Evolutionary conservation across 176 grass and related monocot genomes (phyloP).

Genomic region (Melocanna baccifera): DNA sequence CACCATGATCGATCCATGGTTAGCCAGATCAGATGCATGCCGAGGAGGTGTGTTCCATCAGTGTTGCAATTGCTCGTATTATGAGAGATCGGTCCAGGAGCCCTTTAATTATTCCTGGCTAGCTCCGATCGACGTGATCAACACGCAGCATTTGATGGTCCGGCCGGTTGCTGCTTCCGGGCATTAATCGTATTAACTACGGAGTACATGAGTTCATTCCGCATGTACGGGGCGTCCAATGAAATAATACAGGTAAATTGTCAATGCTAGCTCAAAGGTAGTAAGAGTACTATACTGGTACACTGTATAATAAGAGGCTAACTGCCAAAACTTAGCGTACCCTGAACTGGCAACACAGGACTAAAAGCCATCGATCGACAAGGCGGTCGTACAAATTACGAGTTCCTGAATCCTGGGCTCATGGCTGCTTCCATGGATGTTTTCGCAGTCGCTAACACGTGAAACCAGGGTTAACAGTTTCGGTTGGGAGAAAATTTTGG

Average conservation of each 20-base stretch:
- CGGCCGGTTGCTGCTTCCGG: no score
- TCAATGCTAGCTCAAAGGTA: neutral
- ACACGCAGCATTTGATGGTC: neutral
- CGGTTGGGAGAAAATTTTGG: no score
- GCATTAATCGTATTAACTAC: no score
- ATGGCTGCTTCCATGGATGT: neutral
- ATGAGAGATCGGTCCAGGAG: slow-evolving; percentile 17
- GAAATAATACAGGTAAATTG: neutral
- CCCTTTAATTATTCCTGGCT: slow-evolving; percentile 7
- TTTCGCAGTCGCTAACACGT: neutral
- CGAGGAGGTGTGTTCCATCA: neutral
- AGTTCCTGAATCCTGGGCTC: neutral
- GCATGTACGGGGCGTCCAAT: neutral
- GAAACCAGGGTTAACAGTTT: no score
- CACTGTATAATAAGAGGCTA: neutral
- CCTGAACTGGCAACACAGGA: neutral
- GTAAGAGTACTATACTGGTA: neutral
- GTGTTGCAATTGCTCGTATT: neutral
- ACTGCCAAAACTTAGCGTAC: neutral
- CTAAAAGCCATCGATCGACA: neutral
- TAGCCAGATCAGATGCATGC: neutral
- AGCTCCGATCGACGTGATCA: neutral
- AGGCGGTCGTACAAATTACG: neutral
- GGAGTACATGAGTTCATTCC: no score
- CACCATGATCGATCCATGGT: neutral